Percentiles rank a stretch among this genome's conserved stretches.
phyloP scores from a whole-genome alignment of 2,329 filamentous ascomycete genomes.

The Lasiodiplodia gonubiensis region DNA sequence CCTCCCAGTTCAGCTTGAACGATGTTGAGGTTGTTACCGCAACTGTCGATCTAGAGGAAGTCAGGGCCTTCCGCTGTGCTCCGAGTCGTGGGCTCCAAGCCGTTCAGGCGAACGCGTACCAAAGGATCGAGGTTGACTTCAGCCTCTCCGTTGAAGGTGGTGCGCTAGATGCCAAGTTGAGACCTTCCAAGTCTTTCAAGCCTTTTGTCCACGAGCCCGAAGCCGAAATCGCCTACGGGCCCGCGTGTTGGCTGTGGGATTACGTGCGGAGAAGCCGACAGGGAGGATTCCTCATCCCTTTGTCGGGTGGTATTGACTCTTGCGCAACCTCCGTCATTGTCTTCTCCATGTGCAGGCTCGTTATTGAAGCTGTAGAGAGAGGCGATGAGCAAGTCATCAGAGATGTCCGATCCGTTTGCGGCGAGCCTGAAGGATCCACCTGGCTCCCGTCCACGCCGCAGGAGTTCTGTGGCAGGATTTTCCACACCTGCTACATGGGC shows the following conservation, averaged over 20 bases:
- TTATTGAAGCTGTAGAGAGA: constrained; percentile 58
- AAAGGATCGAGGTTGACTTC: constrained; percentile 53
- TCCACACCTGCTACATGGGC: constrained; percentile 72
- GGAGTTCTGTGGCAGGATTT: constrained; percentile 64
- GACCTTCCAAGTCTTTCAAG: constrained; percentile 53
- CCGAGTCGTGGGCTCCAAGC: constrained; percentile 65
- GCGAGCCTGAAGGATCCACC: constrained; percentile 52
- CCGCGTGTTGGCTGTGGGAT: constrained; percentile 72
- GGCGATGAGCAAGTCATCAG: constrained; percentile 61
- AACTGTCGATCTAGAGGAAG: constrained; percentile 69
- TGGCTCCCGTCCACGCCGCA: constrained; percentile 63
- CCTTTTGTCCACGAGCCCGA: constrained; percentile 66
- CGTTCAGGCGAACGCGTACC: constrained; percentile 55
- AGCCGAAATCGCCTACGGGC: constrained; percentile 67
- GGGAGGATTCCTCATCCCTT: constrained; percentile 63
- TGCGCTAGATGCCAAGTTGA: constrained; percentile 53
- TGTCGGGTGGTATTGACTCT: constrained; percentile 66
- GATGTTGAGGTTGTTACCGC: constrained; percentile 63
- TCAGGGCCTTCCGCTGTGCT: constrained; percentile 65
- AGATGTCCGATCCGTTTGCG: constrained; percentile 59
- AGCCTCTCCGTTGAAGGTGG: constrained; percentile 49
- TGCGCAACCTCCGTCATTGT: constrained; percentile 61
- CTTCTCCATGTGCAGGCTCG: constrained; percentile 61
- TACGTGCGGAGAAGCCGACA: constrained; percentile 60
- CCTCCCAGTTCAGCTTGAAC: constrained; percentile 66